Evolutionary conservation across 495 filamentous ascomycete genomes (phyloP), one percentile per base, ranked within the genome.

Genomic region (Glutinoglossum americanum): DNA sequence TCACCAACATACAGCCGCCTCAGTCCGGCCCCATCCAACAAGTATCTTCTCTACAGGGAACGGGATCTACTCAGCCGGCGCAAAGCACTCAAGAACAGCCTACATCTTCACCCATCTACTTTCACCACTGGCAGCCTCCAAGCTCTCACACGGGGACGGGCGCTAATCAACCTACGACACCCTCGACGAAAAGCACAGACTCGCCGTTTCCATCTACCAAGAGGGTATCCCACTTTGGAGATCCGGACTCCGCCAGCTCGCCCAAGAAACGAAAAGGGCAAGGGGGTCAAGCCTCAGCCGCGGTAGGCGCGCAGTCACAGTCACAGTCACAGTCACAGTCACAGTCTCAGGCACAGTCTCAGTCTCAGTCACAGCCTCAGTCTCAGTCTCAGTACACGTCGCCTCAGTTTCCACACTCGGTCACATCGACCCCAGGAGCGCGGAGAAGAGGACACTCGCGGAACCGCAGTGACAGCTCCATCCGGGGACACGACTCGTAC

Each of bases 111-210:
- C 75, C 80, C 15, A 83, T 94, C 54, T 93, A 87, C 65, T 94
- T 94, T 60, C 89, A 94, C 64, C 87, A 94, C 64, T 94, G 86
- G 86, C 81, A 87, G 56, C 89, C 89, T 5, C 89, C 88, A 60
- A 54, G 26, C 25, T 35, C 27, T 30, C 48, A 54, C 49, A 25
- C 47, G 41, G 28, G 17, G 32, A 19, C 68, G 73, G 61, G 69
- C 49, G 11, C 73, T 56, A 76, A 80, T 64, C 80, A 80, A 67
- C 75, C 79, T 62, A 73, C 76, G 66, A 79, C 78, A 62, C 79
- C 79, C 61, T 80, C 78, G 75, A 79, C 75, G 70, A 73, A 74
- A 71, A 66, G 69, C 67, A 67, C 70, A 65, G 71, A 71, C 69
- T 72, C 73, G 67, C 72, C 65, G 64, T 68, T 67, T 70, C 63